phyloP scores from a whole-genome alignment of 2,329 filamentous ascomycete genomes.

The Cladosporium velox region DNA sequence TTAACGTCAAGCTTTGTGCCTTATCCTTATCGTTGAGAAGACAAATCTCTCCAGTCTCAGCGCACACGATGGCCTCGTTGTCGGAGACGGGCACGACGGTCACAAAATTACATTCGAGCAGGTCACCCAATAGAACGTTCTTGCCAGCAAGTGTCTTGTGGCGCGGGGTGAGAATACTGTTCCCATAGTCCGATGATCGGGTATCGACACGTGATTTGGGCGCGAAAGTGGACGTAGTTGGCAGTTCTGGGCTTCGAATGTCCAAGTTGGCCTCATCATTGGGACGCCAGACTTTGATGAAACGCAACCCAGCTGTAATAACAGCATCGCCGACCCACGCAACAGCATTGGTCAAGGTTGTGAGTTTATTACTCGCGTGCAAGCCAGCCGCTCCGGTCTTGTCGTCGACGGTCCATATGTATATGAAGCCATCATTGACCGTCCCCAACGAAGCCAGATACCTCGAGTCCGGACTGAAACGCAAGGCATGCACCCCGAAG shows the following conservation, averaged over 20 bases:
- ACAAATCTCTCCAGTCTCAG: slow-evolving; percentile 87
- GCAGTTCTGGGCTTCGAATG: slow-evolving; percentile 21
- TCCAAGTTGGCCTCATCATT: slow-evolving; percentile 59
- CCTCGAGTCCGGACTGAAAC: slow-evolving; percentile 84
- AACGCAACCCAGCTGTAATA: slow-evolving; percentile 83
- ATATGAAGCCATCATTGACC: slow-evolving; percentile 90
- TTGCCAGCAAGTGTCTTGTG: slow-evolving; percentile 78
- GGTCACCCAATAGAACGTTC: slow-evolving; percentile 79
- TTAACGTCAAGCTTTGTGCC: slow-evolving; percentile 68
- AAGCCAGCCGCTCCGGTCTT: slow-evolving; percentile 77
- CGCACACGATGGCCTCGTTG: slow-evolving; percentile 76
- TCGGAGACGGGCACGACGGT: slow-evolving; percentile 73
- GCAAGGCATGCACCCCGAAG: slow-evolving; percentile 83
- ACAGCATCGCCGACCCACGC: slow-evolving; percentile 84
- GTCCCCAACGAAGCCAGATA: slow-evolving; percentile 87
- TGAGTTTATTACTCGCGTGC: slow-evolving; percentile 88
- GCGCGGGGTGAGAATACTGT: slow-evolving; percentile 42
- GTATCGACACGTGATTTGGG: slow-evolving; percentile 38
- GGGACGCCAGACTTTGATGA: slow-evolving; percentile 90
- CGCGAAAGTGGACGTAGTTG: slow-evolving; percentile 27
- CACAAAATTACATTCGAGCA: slow-evolving; percentile 83
- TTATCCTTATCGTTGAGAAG: slow-evolving; percentile 76
- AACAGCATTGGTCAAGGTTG: slow-evolving; percentile 81
- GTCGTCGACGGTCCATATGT: slow-evolving; percentile 85
- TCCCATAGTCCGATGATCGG: slow-evolving; percentile 35